phyloP scores from a whole-genome alignment of 2,329 filamentous ascomycete genomes.

The Coniochaeta prunicola region DNA sequence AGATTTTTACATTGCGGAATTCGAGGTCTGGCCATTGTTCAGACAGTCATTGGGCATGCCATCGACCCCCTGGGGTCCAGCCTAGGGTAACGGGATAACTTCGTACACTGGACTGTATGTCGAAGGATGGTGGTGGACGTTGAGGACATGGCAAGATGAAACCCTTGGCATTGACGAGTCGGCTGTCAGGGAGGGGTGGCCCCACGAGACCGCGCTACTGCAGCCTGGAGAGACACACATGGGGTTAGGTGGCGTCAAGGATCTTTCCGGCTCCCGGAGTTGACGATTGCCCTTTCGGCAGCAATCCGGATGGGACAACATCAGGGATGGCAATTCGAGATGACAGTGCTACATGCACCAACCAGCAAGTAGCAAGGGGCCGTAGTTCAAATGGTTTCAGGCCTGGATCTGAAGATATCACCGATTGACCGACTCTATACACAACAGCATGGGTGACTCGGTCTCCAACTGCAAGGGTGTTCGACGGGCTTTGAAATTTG shows the following conservation, averaged over 20 bases:
- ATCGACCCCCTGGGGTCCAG: not conserved
- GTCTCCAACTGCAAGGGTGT: not conserved
- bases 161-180: slow-evolving; percentile 1
- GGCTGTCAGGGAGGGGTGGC: not conserved
- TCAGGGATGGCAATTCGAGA: not conserved
- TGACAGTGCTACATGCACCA: not conserved
- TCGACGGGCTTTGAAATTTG: not conserved
- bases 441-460: not conserved
- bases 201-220: slow-evolving; percentile 2
- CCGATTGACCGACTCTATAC: not conserved
- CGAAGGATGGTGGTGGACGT: not conserved
- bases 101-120: not conserved
- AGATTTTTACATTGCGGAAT: not conserved
- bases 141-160: not conserved
- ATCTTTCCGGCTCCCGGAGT: not conserved
- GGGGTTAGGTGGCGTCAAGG: not conserved
- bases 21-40: not conserved
- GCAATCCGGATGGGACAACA: not conserved
- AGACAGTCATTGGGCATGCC: not conserved
- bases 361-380: not conserved
- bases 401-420: not conserved
- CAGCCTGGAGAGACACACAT: not conserved
- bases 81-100: not conserved
- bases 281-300: not conserved
- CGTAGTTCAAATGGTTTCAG: not conserved